A percentile compares a stretch with the other conserved stretches of the same genome.
phyloP scores from a whole-genome alignment of 1,284 basidiomycete species.

The Calocybe gambosa region DNA sequence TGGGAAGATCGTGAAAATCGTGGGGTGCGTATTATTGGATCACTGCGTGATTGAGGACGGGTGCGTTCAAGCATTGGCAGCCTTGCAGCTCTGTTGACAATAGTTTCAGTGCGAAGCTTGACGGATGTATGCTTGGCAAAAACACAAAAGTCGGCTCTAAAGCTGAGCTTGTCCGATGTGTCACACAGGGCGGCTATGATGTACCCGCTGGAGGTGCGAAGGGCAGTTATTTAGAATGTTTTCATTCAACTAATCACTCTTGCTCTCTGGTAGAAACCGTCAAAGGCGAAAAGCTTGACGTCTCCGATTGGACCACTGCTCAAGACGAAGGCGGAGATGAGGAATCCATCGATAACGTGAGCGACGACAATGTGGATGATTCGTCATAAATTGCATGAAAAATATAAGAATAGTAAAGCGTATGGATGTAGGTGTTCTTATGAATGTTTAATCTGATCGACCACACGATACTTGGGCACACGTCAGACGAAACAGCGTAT shows the following conservation, averaged over 20 bases:
- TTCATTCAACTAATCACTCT: neutral
- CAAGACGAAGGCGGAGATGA: slow-evolving; percentile 26
- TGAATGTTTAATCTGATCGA: neutral
- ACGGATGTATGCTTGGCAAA: slow-evolving; percentile 82
- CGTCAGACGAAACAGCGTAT: too few relatives aligned
- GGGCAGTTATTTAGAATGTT: neutral
- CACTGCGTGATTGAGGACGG: slow-evolving; percentile 86
- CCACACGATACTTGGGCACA: neutral
- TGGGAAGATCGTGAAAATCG: slow-evolving; percentile 81
- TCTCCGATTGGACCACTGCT: slow-evolving; percentile 53
- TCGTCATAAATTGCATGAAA: neutral
- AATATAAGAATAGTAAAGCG: neutral
- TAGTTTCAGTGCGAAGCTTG: slow-evolving; percentile 72
- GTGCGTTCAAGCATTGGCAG: slow-evolving; percentile 30
- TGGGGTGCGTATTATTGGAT: slow-evolving; percentile 86
- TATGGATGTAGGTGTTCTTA: neutral
- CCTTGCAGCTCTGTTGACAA: neutral
- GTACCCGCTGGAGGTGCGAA: slow-evolving; percentile 64
- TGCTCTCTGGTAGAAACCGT: slow-evolving; percentile 33
- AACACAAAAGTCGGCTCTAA: slow-evolving; percentile 79
- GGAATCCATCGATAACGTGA: slow-evolving; percentile 13
- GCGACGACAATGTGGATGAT: neutral
- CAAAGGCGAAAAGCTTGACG: slow-evolving; percentile 63
- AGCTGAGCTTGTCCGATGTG: slow-evolving; percentile 74
- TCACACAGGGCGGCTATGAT: slow-evolving; percentile 87